A percentile compares a stretch with the other conserved stretches of the same genome.
Evolutionary conservation across 495 filamentous ascomycete species (phyloP).

Genomic region (Annulohypoxylon moriforme): DNA sequence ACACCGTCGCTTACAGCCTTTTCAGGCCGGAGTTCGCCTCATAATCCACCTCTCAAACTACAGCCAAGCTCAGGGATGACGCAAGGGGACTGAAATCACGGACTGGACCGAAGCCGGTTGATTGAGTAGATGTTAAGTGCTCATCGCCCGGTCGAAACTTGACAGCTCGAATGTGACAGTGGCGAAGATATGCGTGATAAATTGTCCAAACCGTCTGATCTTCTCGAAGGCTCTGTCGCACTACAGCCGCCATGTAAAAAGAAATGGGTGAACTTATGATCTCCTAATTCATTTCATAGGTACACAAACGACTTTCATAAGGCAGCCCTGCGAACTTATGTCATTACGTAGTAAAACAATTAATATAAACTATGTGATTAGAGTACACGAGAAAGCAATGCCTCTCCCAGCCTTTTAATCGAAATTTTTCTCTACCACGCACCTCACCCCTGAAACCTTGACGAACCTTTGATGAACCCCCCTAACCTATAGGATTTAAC

Average conservation of each 20-base stretch:
- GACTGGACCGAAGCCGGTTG: background rate
- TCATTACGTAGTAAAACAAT: constrained; percentile 19
- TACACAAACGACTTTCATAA: background rate
- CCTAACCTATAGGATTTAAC: constrained; percentile 1
- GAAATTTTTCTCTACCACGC: background rate
- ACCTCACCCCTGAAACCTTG: background rate
- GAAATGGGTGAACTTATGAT: background rate
- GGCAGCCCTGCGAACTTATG: background rate
- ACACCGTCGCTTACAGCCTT: background rate
- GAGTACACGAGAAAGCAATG: constrained; percentile 13
- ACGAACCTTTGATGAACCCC: background rate
- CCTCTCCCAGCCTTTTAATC: background rate
- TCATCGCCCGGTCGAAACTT: background rate
- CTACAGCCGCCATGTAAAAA: background rate
- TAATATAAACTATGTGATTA: background rate
- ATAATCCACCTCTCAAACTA: background rate
- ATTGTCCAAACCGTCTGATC: background rate
- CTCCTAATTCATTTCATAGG: background rate
- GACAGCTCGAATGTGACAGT: background rate
- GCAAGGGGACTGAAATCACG: constrained; percentile 12
- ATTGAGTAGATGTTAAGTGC: background rate
- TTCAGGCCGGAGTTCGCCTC: background rate
- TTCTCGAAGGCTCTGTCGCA: background rate
- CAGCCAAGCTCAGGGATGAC: background rate
- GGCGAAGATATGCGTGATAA: background rate